Evolutionary conservation across 2,329 filamentous ascomycete species (phyloP), one percentile per base, ranked within the genome.

Genomic region (Aspergillus nomiae): DNA sequence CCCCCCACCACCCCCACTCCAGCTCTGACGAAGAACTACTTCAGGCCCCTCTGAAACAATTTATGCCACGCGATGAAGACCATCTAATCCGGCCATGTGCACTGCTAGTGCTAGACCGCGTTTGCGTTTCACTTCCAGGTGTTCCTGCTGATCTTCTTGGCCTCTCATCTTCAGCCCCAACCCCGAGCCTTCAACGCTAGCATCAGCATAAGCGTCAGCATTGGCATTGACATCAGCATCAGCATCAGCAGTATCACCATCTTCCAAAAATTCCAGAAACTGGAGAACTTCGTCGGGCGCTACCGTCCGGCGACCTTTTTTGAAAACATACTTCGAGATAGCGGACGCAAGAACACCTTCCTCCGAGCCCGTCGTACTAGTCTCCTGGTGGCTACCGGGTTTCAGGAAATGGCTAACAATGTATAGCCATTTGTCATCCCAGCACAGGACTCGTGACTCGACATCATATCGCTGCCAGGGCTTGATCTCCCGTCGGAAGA

Each of bases 401-500:
- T 57, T 57, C 21, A 57, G 26, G 28, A 57, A 57, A 45, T 57
- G 45, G 21, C 55, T 57, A 12, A 57, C 38, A 19, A 57, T 45
- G 10, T 57, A 57, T 28, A 57, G 19, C 55, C 55, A 57, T 19
- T 57, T 57, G 19, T 57, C 55, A 45, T 57, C 55, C 55, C 55
- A 57, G 10, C 26, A 28, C 21, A 57, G 41, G 11, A 57, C 26
- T 14, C 55, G 55, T 10, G 55, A 45, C 38, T 32, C 41, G 41
- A 57, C 3, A 21, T 57, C 55, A 26, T 57, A 57, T 19, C 28
- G 55, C 55, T 57, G 55, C 55, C 41, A 34, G 9, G 55, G 55
- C 38, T 57, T 57, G 26, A 57, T 34, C 38, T 57, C 55, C 3
- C 41, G 26, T n/a, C 45, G 38, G 30, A 57, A 57, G 16, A 57